Evolutionary conservation across 2,329 filamentous ascomycete genomes (phyloP).

Genomic region (Aspergillus brunneoviolaceus): DNA sequence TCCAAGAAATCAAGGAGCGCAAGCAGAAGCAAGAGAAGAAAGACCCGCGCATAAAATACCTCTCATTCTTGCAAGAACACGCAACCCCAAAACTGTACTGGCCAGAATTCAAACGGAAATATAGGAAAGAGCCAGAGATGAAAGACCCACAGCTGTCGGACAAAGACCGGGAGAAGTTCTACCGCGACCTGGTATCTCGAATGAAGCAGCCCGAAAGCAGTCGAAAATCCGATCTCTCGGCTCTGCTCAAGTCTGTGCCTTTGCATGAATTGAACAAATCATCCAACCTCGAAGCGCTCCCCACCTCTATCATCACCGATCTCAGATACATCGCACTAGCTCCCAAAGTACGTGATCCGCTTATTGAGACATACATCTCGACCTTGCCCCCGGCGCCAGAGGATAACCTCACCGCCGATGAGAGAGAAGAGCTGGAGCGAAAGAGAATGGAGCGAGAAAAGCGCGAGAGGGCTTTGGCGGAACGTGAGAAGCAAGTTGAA

Average conservation of each 20-base stretch:
- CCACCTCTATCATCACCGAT: slow-evolving; percentile 43
- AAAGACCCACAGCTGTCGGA: slow-evolving; percentile 45
- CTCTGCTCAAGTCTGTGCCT: slow-evolving; percentile 45
- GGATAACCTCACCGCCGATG: slow-evolving; percentile 36
- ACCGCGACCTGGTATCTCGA: slow-evolving; percentile 48
- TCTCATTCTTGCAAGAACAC: slow-evolving; percentile 75
- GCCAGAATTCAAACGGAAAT: slow-evolving; percentile 94
- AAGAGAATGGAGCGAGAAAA: slow-evolving; percentile 43
- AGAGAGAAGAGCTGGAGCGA: slow-evolving; percentile 40
- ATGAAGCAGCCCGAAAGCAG: slow-evolving; percentile 48
- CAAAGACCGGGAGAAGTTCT: slow-evolving; percentile 51
- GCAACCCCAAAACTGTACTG: slow-evolving; percentile 93
- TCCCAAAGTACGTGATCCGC: slow-evolving; percentile 38
- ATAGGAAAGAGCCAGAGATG: slow-evolving; percentile 77
- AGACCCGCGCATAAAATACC: slow-evolving; percentile 79
- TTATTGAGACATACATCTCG: slow-evolving; percentile 46
- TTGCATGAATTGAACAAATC: slow-evolving; percentile 42
- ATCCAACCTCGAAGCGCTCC: slow-evolving; percentile 41
- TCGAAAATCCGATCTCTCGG: slow-evolving; percentile 47
- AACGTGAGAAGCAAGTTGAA: slow-evolving; percentile 44
- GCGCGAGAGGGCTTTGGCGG: slow-evolving; percentile 45
- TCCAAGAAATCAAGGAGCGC: slow-evolving; percentile 68
- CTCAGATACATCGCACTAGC: slow-evolving; percentile 46
- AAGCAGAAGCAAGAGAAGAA: slow-evolving; percentile 74
- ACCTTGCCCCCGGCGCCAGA: slow-evolving; percentile 43